Evolutionary conservation across 2,329 filamentous ascomycete species (phyloP), one percentile per base, ranked within the genome.

Genomic region (Stagonosporopsis tanaceti): DNA sequence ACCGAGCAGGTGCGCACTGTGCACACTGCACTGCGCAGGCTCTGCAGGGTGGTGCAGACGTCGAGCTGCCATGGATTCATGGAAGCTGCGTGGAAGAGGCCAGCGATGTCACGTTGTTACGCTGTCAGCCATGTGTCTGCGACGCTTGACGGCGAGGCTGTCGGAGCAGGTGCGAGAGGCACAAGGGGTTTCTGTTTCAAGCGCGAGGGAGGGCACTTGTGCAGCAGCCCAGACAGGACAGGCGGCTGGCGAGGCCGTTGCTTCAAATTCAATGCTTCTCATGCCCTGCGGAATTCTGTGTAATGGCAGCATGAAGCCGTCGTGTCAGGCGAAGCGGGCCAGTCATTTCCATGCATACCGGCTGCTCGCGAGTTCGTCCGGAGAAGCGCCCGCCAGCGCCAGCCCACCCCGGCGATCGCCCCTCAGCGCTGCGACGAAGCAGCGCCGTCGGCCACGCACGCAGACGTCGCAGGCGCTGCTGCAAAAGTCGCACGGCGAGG

Each of bases 281-380:
- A n/a, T 35, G 38, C 28, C 8, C n/a, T 11, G 7, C 20, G 20
- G n/a, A n/a, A n/a, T n/a, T n/a, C n/a, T n/a, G n/a, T n/a, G n/a
- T n/a, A n/a, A n/a, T n/a, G n/a, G n/a, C 11, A 28, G 39, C 17
- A 34, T 35, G 42, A 53, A 41, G 50, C 35, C 50, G 30, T 27
- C 25, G 34, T 53, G 20, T 46, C 25, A 27, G 25, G 25, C 25
- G 25, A 22, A 12, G n/a, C 35, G 15, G n/a, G 35, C 27, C 30
- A 32, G 12, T 12, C 30, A 12, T 6, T 12, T 17, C 17, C 11
- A 39, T 39, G 37, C n/a, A 9, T 5, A n/a, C 38, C 30, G 46
- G 41, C 22, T 22, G 41, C 12, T 27, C 45, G 20, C 53, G 53
- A 56, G 35, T 50, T 47, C 24, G 24, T 44, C 47, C 54, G 54